Base-by-base conservation (phyloP, 192 early-diverging fungal species). In the Podila epicladia region DNA sequence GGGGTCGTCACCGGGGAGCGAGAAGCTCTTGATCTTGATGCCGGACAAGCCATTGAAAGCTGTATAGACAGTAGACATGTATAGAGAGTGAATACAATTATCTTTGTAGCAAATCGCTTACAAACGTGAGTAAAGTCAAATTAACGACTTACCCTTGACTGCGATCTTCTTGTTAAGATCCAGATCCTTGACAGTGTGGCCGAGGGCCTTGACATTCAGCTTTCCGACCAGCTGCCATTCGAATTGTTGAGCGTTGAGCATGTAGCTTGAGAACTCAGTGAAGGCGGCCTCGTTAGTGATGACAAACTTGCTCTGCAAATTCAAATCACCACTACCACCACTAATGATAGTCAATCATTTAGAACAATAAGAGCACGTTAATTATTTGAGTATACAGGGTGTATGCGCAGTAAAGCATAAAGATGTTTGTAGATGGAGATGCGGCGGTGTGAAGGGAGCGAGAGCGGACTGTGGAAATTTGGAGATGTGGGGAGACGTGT, bases 1-100 rank as follows among this genome's bases (percentile, higher is more conserved):
- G 35, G 88, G 85, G 66, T 84, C 86, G 66, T 87, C 82, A 20
- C 72, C 59, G 19, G 86, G 88, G 20, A 87, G 65, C 50, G 83
- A 35, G 65, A 91, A 88, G 9, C 41, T 75, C 13, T 72, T 64
- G 35, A 89, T 83, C 17, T 49, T 82, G 28, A 87, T 83, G 53
- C 73, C 55, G 6, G 68, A 66, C 57, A 90, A 84, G 48, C 87
- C 82, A 41, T 82, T 67, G 82, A 90, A 88, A 57, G 86, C 62
- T 63, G 33, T n/a, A n/a, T 9, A 17, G 50, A 17, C 24, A 5
- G 11, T 9, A 22, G 32, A 28, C 35, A 17, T 63, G 22, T 3
- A 24, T n/a, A 22, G 20, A 22, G 62, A 35, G 31, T 63, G 37
- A 45, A 9, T 37, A 38, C 1, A 9, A 8, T 15, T 1, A 3